Conservation (phyloP, 495 filamentous ascomycete species). For the Cetradonia linearis region DNA sequence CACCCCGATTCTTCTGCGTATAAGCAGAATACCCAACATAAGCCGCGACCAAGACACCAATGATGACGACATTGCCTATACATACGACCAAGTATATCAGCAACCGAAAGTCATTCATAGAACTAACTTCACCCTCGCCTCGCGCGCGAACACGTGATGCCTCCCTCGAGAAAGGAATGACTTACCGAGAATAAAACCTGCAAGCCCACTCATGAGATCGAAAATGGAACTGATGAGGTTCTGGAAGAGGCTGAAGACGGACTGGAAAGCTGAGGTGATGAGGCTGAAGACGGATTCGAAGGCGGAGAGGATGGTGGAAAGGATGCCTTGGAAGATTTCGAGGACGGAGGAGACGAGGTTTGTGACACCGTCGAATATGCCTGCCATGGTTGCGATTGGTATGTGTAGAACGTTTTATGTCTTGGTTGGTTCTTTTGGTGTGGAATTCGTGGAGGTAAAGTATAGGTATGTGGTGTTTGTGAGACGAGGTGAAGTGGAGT, state of each 20-base stretch:
- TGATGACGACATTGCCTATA: slow-evolving; percentile 41
- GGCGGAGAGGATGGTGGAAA: slow-evolving; percentile 28
- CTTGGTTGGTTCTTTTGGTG: not conserved
- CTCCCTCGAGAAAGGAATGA: slow-evolving; percentile 1
- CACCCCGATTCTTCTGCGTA: slow-evolving; percentile 25
- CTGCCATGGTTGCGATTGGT: slow-evolving; percentile 27
- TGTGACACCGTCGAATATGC: slow-evolving; percentile 28
- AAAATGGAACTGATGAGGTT: slow-evolving; percentile 23
- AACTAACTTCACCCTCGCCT: too few relatives aligned
- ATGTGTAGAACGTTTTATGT: not conserved
- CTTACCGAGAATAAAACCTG: slow-evolving; percentile 36
- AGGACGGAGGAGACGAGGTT: slow-evolving; percentile 34
- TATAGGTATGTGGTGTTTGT: not conserved
- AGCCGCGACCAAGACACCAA: slow-evolving; percentile 37
- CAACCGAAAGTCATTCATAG: too few relatives aligned
- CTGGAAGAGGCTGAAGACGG: slow-evolving; percentile 26
- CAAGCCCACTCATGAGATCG: slow-evolving; percentile 30
- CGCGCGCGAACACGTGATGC: not conserved
- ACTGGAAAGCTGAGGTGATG: slow-evolving; percentile 18
- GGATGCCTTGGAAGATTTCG: slow-evolving; percentile 24
- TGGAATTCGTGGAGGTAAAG: not conserved
- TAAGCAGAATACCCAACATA: slow-evolving; percentile 36
- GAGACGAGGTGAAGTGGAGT: not conserved
- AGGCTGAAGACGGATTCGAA: slow-evolving; percentile 30
- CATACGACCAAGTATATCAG: not conserved